phyloP scores from a whole-genome alignment of 1,284 basidiomycete genomes.

The Ustilago trichophora region DNA sequence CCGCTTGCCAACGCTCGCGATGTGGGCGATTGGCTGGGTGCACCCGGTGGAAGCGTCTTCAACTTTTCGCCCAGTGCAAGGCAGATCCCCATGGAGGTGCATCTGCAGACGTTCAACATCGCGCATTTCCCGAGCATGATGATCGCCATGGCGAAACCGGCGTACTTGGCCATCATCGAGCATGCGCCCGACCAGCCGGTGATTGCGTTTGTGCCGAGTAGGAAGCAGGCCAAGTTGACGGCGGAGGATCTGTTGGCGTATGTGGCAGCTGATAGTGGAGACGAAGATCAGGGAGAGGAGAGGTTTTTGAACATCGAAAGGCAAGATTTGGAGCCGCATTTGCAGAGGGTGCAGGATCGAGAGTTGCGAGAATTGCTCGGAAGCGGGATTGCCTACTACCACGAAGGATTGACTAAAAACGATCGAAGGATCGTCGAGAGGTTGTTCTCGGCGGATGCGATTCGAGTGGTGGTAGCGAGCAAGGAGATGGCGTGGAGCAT shows the following conservation, averaged over 20 bases:
- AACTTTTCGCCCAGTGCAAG: constrained; percentile 96
- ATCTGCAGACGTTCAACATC: constrained; percentile 92
- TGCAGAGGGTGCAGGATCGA: constrained; percentile 83
- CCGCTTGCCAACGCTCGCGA: constrained; percentile 96
- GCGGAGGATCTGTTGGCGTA: constrained; percentile 91
- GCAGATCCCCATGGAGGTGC: constrained; percentile 95
- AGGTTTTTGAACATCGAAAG: constrained; percentile 90
- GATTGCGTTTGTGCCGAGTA: constrained; percentile 90
- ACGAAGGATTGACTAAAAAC: constrained; percentile 88
- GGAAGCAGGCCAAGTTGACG: constrained; percentile 90
- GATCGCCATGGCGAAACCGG: constrained; percentile 99
- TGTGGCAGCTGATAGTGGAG: constrained; percentile 80
- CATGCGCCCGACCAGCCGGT: constrained; percentile 86
- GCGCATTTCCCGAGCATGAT: constrained; percentile 98
- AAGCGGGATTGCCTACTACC: constrained; percentile 93
- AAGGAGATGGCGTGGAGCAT: constrained; percentile 97
- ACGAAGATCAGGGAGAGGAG: constrained; percentile 70
- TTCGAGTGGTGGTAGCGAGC: constrained; percentile 91
- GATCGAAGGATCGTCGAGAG: constrained; percentile 93
- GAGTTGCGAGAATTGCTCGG: constrained; percentile 82
- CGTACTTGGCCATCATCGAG: constrained; percentile 91
- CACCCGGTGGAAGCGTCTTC: constrained; percentile 86
- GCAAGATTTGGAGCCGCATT: constrained; percentile 83
- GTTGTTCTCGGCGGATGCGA: constrained; percentile 91
- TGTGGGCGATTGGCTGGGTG: constrained; percentile 97